These are phyloP conservation scores for Suillus clintonianus DNA, from an alignment of 768 basidiomycete genomes.

Conservation along the genomic window DNA sequence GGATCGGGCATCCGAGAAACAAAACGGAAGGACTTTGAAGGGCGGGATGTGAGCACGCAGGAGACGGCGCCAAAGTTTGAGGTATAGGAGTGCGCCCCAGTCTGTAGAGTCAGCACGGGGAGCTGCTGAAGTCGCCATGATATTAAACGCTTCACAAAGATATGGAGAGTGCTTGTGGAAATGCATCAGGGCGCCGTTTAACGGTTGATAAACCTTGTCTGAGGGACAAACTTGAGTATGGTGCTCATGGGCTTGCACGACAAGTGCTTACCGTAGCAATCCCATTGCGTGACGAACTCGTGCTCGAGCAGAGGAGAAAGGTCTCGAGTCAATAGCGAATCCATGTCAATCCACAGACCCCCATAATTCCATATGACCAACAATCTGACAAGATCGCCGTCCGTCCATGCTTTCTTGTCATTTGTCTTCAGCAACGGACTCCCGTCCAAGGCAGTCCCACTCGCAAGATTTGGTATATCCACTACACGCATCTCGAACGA, in stretches of 20 bases:
- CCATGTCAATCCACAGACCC: constrained; percentile 98
- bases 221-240: background rate
- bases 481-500: constrained; percentile 72
- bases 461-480: constrained; percentile 66
- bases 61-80: constrained; percentile 87
- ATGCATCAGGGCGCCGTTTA: constrained; percentile 95
- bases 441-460: constrained; percentile 75
- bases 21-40: constrained; percentile 93
- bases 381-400: constrained; percentile 89
- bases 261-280: constrained; percentile 80
- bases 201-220: constrained; percentile 76
- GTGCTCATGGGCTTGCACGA: background rate
- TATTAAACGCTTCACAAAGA: constrained; percentile 93
- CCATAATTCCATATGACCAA: constrained; percentile 88
- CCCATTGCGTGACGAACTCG: constrained; percentile 99
- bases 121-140: constrained; percentile 75
- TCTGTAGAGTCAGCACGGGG: constrained; percentile 83
- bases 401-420: constrained; percentile 89
- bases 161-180: constrained; percentile 92
- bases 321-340: constrained; percentile 88
- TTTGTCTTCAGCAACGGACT: constrained; percentile 56
- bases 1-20: constrained; percentile 89
- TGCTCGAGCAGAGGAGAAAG: constrained; percentile 85
- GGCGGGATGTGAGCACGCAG: constrained; percentile 72
- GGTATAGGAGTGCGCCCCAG: constrained; percentile 92